Evolutionary conservation across 768 basidiomycete genomes (phyloP).

Genomic region (Hebeloma cylindrosporum): DNA sequence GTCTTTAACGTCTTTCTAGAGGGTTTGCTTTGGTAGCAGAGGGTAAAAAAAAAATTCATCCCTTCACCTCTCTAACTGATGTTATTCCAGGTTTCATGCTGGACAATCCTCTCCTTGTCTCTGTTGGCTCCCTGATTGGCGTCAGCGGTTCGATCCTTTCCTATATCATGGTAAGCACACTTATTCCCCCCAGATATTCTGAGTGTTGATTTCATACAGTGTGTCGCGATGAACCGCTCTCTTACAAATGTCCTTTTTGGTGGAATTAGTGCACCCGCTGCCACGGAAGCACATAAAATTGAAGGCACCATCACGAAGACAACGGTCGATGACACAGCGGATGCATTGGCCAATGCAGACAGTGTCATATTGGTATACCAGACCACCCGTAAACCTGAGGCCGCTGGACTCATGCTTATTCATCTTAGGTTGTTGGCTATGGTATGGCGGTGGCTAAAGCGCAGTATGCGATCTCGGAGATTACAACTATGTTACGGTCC

Average conservation of each 20-base stretch:
- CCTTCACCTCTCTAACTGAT: constrained; percentile 4
- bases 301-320: constrained; percentile 81
- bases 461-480: constrained; percentile 78
- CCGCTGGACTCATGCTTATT: too few relatives aligned
- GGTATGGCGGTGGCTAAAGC: constrained; percentile 94
- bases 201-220: constrained; percentile 42
- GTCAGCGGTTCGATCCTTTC: constrained; percentile 90
- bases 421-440: constrained; percentile 70
- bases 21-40: constrained; percentile 91
- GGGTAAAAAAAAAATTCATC: constrained; percentile 38
- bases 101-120: constrained; percentile 80
- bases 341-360: constrained; percentile 75
- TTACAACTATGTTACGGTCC: constrained; percentile 66
- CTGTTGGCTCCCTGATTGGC: constrained; percentile 83
- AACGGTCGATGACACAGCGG: constrained; percentile 77
- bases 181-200: not conserved
- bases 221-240: constrained; percentile 90
- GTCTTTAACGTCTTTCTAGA: constrained; percentile 21
- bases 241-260: constrained; percentile 85
- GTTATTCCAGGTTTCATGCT: constrained; percentile 71
- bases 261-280: constrained; percentile 63
- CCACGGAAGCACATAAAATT: constrained; percentile 67
- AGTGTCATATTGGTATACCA: constrained; percentile 71
- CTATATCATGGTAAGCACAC: constrained; percentile 77
- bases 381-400: not conserved